These are phyloP conservation scores for Pseudognaphalium luteoalbum DNA, from an alignment of 129 eudicot genomes.

Conservation along the genomic window DNA sequence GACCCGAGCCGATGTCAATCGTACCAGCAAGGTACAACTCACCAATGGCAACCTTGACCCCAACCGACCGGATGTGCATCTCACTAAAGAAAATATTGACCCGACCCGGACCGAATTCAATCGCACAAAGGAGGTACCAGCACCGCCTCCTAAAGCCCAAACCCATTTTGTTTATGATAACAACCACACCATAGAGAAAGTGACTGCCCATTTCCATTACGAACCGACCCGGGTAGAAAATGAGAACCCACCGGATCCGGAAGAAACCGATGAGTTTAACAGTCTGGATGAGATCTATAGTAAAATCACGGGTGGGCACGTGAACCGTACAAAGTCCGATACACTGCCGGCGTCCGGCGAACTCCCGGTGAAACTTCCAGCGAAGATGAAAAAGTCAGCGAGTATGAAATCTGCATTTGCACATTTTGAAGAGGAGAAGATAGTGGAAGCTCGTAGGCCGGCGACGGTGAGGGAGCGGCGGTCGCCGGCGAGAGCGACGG, in stretches of 20 bases:
- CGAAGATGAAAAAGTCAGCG: conserved; percentile 79
- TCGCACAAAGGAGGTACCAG: neutral
- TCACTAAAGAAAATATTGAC: neutral
- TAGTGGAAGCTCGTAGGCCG: conserved; percentile 74
- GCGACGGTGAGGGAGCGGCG: conserved; percentile 64
- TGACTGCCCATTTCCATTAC: conserved; percentile 21
- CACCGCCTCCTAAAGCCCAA: neutral
- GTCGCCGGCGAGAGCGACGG: conserved; percentile 35
- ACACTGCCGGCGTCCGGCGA: conserved; percentile 71
- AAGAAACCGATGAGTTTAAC: conserved; percentile 31
- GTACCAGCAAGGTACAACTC: conserved; percentile 2
- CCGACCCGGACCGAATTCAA: conserved; percentile 28
- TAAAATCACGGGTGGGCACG: conserved; percentile 31
- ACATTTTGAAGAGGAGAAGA: conserved; percentile 62
- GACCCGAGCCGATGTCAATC: conserved; percentile 25
- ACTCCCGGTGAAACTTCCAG: conserved; percentile 51
- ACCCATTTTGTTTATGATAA: conserved; percentile 33
- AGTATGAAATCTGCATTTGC: conserved; percentile 66
- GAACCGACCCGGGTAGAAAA: conserved; percentile 12
- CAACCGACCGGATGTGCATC: conserved; percentile 5
- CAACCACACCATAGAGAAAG: conserved; percentile 23
- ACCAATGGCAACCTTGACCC: conserved; percentile 6
- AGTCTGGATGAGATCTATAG: conserved; percentile 70
- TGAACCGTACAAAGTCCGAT: conserved; percentile 69
- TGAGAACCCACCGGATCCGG: neutral